A percentile compares a stretch with the other conserved stretches of the same genome.
These are phyloP conservation scores for Amanita rubescens DNA, from an alignment of 768 basidiomycete genomes.

Conservation along the genomic window DNA sequence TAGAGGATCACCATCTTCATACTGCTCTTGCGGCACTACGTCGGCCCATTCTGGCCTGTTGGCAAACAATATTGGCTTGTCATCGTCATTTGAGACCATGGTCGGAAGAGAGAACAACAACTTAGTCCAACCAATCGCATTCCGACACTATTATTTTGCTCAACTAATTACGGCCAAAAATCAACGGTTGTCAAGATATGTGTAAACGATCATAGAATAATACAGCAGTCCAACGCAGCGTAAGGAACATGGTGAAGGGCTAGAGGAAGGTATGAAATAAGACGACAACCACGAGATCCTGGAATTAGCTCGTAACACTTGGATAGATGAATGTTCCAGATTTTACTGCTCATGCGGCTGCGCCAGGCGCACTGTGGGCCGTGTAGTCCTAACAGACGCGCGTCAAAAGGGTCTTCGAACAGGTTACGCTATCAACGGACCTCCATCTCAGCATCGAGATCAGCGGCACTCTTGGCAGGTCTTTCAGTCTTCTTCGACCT, in stretches of 20 bases:
- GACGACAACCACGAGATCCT: slow-evolving; percentile 9
- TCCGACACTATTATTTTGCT: neutral
- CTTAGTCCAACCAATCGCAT: neutral
- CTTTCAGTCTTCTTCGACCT: slow-evolving; percentile 49
- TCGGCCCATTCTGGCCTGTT: slow-evolving; percentile 75
- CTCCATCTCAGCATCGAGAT: slow-evolving; percentile 98
- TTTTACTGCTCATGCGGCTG: slow-evolving; percentile 17
- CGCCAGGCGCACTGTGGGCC: slow-evolving; percentile 33
- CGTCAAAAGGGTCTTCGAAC: neutral
- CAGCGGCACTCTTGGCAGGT: slow-evolving; percentile 75
- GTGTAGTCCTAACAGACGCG: slow-evolving; percentile 55
- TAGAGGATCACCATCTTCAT: slow-evolving; percentile 69
- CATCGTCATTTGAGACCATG: slow-evolving; percentile 8
- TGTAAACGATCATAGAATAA: slow-evolving; percentile 8
- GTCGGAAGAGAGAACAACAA: neutral
- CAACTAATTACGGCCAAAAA: neutral
- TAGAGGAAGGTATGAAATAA: slow-evolving; percentile 10
- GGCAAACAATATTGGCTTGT: slow-evolving; percentile 36
- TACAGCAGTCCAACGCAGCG: slow-evolving; percentile 7
- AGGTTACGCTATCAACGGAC: slow-evolving; percentile 33
- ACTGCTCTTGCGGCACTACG: slow-evolving; percentile 71
- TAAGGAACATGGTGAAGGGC: slow-evolving; percentile 11
- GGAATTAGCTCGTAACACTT: slow-evolving; percentile 10
- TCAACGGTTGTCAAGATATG: neutral
- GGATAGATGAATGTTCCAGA: neutral